These are phyloP conservation scores for Suillus occidentalis DNA, from an alignment of 768 basidiomycete species.

Conservation along the genomic window DNA sequence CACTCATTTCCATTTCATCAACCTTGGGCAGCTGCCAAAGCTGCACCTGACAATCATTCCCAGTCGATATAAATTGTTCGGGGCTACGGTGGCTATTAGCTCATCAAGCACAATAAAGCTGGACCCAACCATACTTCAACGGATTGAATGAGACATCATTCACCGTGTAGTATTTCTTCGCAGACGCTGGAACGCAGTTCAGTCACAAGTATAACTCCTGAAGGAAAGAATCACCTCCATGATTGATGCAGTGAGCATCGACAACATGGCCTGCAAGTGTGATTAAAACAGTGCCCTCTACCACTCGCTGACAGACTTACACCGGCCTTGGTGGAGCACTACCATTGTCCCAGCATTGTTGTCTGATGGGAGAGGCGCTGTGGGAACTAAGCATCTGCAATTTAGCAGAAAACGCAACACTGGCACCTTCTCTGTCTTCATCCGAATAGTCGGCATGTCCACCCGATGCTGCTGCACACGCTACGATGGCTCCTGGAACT, in stretches of 20 bases:
- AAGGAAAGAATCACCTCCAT: neutral
- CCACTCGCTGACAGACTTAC: slow-evolving; percentile 13
- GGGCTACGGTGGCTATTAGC: slow-evolving; percentile 29
- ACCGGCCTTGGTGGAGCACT: slow-evolving; percentile 36
- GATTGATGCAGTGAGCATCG: slow-evolving; percentile 3
- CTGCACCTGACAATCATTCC: slow-evolving; percentile 43
- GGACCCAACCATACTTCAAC: slow-evolving; percentile 35
- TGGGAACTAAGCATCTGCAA: neutral
- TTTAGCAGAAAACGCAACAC: neutral
- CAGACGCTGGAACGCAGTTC: slow-evolving; percentile 13
- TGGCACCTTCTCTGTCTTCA: slow-evolving; percentile 8
- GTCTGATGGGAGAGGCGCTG: slow-evolving; percentile 41
- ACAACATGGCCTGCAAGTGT: neutral
- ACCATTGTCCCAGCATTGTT: slow-evolving; percentile 50
- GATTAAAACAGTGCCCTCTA: neutral
- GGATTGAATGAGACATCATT: slow-evolving; percentile 59
- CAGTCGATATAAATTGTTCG: slow-evolving; percentile 45
- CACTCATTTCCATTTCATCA: slow-evolving; percentile 14
- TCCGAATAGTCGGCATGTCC: slow-evolving; percentile 40
- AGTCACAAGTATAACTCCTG: neutral
- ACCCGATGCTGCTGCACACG: slow-evolving; percentile 47
- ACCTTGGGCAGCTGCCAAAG: slow-evolving; percentile 40
- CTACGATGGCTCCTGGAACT: slow-evolving; percentile 37
- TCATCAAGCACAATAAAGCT: slow-evolving; percentile 7
- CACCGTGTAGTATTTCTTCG: slow-evolving; percentile 51